A percentile compares a stretch with the other conserved stretches of the same genome.
Evolutionary conservation across 345 rosid species (phyloP).

Genomic region (Brassica rapa): DNA sequence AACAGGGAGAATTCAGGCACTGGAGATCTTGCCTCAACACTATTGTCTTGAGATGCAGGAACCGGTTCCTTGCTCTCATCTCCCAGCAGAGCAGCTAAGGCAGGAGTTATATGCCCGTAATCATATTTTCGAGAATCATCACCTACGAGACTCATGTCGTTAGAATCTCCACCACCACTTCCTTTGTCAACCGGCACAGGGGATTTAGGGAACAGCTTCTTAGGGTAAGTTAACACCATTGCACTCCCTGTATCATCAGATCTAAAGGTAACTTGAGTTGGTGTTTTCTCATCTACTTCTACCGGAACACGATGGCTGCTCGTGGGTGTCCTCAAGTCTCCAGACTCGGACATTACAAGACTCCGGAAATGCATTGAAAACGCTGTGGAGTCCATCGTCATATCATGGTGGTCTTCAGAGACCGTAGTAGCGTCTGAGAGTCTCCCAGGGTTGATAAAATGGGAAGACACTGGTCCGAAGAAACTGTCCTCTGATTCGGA

Average conservation of each 20-base stretch:
- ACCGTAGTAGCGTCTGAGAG: slow-evolving; percentile 66
- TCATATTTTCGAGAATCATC: slow-evolving; percentile 59
- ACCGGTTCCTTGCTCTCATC: slow-evolving; percentile 48
- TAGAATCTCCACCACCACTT: slow-evolving; percentile 72
- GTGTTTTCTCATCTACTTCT: slow-evolving; percentile 57
- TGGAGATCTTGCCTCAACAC: slow-evolving; percentile 34
- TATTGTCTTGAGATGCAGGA: slow-evolving; percentile 35
- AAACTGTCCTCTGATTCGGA: slow-evolving; percentile 57
- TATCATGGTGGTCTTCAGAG: slow-evolving; percentile 70
- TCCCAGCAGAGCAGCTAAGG: slow-evolving; percentile 68
- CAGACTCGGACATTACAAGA: slow-evolving; percentile 69
- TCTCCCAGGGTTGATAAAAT: slow-evolving; percentile 72
- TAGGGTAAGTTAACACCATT: slow-evolving; percentile 60
- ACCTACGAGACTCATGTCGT: slow-evolving; percentile 88
- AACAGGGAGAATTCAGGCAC: slow-evolving; percentile 36
- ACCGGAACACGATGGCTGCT: slow-evolving; percentile 33
- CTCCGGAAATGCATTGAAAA: slow-evolving; percentile 91
- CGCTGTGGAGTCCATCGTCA: slow-evolving; percentile 92
- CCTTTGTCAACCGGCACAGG: slow-evolving; percentile 41
- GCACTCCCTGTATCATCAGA: slow-evolving; percentile 58
- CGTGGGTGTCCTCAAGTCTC: too few species aligned
- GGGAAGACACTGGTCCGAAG: slow-evolving; percentile 87
- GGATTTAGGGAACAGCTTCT: slow-evolving; percentile 46
- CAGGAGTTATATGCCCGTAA: slow-evolving; percentile 71
- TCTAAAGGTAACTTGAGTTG: slow-evolving; percentile 41